Evolutionary conservation across 768 basidiomycete species (phyloP).

Genomic region (Lanmaoa rubissima): DNA sequence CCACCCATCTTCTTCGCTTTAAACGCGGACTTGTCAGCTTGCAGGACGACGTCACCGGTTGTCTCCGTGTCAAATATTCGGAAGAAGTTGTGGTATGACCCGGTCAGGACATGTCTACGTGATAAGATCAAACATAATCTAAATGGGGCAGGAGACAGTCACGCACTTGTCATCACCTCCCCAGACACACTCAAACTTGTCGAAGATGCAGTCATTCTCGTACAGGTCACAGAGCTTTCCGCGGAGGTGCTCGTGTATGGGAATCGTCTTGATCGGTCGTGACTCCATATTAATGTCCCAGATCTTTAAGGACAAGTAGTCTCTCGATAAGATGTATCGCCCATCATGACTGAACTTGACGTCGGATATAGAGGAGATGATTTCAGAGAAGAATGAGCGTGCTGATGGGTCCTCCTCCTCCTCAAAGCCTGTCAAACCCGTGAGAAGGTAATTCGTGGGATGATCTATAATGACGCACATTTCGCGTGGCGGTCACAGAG

Average conservation of each 20-base stretch:
- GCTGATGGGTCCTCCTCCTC: conserved; percentile 98
- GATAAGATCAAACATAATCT: conserved; percentile 6
- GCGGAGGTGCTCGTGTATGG: conserved; percentile 96
- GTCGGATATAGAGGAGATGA: conserved; percentile 98
- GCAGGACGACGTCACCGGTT: conserved; percentile 85
- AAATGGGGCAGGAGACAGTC: conserved; percentile 1
- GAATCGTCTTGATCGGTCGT: conserved; percentile 93
- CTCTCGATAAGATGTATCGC: conserved; percentile 92
- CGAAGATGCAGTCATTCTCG: conserved; percentile 99
- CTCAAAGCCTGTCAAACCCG: conserved; percentile 74
- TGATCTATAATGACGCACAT: conserved; percentile 52
- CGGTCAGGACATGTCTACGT: conserved; percentile 90
- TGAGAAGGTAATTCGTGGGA: conserved; percentile 7
- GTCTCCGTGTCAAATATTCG: conserved; percentile 96
- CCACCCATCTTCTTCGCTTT: conserved; percentile 99
- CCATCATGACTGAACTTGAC: conserved; percentile 99
- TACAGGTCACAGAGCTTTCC: conserved; percentile 98
- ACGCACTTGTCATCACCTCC: conserved; percentile 93
- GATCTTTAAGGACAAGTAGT: conserved; percentile 97
- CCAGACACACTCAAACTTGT: conserved; percentile 99
- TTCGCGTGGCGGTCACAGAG: conserved; percentile 96
- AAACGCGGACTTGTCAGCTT: conserved; percentile 99
- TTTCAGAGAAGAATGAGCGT: conserved; percentile 99
- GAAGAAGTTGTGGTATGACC: conserved; percentile 99
- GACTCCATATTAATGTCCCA: conserved; percentile 99